Percentiles rank a stretch among this genome's conserved stretches.
Evolutionary conservation across 306 rosid species (phyloP).

Genomic region (Ziziphus jujuba): DNA sequence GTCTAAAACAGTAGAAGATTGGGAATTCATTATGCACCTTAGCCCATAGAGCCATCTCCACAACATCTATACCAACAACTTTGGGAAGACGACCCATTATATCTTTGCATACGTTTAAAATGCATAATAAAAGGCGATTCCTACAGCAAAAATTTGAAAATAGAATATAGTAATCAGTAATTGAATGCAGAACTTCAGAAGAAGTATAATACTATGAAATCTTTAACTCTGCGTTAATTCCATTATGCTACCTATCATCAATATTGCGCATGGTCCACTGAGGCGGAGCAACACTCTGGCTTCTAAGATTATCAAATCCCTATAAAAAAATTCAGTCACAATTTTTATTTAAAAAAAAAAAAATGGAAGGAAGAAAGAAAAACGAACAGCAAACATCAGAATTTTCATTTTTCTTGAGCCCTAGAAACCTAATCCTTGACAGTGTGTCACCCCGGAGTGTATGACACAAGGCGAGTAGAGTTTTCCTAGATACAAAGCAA

Average conservation of each 20-base stretch:
- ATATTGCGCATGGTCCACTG: slow-evolving; percentile 97
- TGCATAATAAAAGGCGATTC: slow-evolving; percentile 78
- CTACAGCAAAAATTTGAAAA: slow-evolving; percentile 33
- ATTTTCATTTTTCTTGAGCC: slow-evolving; percentile 19
- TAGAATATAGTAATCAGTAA: slow-evolving; percentile 3
- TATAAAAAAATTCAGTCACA: slow-evolving; percentile 38
- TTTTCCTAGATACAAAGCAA: slow-evolving; percentile 7
- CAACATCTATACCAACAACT: slow-evolving; percentile 94
- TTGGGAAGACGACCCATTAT: slow-evolving; percentile 81
- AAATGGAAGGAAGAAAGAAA: not conserved
- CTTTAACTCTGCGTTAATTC: slow-evolving; percentile 17
- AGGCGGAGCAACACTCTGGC: slow-evolving; percentile 85
- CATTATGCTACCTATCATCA: slow-evolving; percentile 76
- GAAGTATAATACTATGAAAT: not conserved
- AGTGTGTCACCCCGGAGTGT: not conserved
- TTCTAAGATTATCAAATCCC: slow-evolving; percentile 96
- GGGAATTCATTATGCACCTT: slow-evolving; percentile 62
- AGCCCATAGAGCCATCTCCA: slow-evolving; percentile 99
- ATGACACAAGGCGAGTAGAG: slow-evolving; percentile 15
- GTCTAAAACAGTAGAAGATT: slow-evolving; percentile 7
- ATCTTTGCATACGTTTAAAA: slow-evolving; percentile 85
- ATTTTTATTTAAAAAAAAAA: slow-evolving; percentile 1
- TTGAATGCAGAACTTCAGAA: slow-evolving; percentile 17
- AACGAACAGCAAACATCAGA: not conserved
- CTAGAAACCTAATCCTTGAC: not conserved